These are phyloP conservation scores for Cetradonia linearis DNA, from an alignment of 495 filamentous ascomycete species.

Conservation along the genomic window DNA sequence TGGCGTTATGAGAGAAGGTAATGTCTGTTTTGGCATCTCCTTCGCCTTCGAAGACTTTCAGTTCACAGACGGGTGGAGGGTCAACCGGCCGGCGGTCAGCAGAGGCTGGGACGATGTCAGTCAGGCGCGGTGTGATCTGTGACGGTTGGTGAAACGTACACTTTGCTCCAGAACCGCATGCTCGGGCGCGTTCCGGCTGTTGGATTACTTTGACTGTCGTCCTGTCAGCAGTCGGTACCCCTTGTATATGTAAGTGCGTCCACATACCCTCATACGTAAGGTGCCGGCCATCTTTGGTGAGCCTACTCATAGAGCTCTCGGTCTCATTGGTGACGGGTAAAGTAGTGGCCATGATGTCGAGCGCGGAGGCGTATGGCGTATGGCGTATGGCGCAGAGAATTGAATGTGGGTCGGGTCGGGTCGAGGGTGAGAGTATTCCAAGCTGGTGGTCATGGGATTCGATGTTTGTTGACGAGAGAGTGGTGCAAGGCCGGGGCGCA, in stretches of 20 bases:
- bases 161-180: constrained; percentile 90
- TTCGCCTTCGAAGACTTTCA: constrained; percentile 79
- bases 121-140: neutral
- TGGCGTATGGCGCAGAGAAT: neutral
- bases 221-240: constrained; percentile 2
- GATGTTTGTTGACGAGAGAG: neutral
- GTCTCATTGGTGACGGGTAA: constrained; percentile 50
- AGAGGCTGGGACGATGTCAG: constrained; percentile 50
- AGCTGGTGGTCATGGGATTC: constrained; percentile 5
- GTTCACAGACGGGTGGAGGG: constrained; percentile 90
- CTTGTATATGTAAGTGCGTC: constrained; percentile 29
- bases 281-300: constrained; percentile 68
- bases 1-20: constrained; percentile 88
- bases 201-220: constrained; percentile 59
- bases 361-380: too few relatives aligned
- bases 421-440: neutral
- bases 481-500: neutral
- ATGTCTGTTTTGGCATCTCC: constrained; percentile 55
- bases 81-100: constrained; percentile 95
- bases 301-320: constrained; percentile 46
- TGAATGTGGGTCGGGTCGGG: neutral
- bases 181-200: constrained; percentile 89
- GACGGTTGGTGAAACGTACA: constrained; percentile 46
- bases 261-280: constrained; percentile 56
- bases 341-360: constrained; percentile 31